Evolutionary conservation across 495 filamentous ascomycete genomes (phyloP).

Genomic region (Penicillium lividum): DNA sequence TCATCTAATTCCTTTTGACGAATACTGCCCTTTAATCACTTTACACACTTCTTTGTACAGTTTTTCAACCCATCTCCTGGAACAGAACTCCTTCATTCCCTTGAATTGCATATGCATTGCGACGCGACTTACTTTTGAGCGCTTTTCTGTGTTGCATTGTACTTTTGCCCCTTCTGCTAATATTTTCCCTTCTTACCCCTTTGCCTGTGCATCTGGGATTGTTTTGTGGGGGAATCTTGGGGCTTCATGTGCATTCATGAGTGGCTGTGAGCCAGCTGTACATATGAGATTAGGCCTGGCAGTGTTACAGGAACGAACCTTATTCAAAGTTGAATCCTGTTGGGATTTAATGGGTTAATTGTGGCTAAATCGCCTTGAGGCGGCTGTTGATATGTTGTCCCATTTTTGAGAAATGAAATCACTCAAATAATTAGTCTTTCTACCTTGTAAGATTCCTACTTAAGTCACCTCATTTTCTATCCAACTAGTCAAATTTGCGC

Average conservation of each 20-base stretch:
- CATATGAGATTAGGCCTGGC: constrained; percentile 32
- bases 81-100: constrained; percentile 23
- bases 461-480: background rate
- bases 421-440: constrained; percentile 4
- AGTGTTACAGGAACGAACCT: constrained; percentile 15
- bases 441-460: background rate
- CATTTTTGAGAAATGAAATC: constrained; percentile 30
- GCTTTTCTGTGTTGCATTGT: constrained; percentile 12
- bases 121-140: constrained; percentile 22
- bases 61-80: constrained; percentile 11
- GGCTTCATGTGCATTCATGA: constrained; percentile 20
- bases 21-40: constrained; percentile 42
- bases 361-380: constrained; percentile 23
- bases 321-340: constrained; percentile 10
- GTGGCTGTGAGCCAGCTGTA: constrained; percentile 39
- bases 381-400: constrained; percentile 38
- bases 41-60: constrained; percentile 38
- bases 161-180: constrained; percentile 23
- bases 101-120: constrained; percentile 29
- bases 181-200: constrained; percentile 9
- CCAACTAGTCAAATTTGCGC: constrained; percentile 7
- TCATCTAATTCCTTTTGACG: constrained; percentile 23
- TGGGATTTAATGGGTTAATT: constrained; percentile 30
- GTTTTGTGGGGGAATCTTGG: constrained; percentile 8
- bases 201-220: constrained; percentile 12